phyloP scores from a whole-genome alignment of 345 rosid genomes.

The Combretum micranthum region DNA sequence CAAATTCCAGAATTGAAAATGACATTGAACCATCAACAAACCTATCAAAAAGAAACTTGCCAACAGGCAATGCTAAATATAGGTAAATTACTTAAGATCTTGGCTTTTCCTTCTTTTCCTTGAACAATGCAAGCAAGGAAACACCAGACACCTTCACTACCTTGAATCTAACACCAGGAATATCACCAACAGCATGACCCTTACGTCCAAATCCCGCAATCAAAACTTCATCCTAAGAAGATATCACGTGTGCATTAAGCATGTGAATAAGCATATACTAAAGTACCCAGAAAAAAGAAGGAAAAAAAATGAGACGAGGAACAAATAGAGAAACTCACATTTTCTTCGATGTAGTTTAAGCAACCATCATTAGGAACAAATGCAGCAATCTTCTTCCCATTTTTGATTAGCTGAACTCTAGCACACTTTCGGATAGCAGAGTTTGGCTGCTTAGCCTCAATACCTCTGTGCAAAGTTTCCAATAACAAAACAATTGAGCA shows the following conservation, averaged over 20 bases:
- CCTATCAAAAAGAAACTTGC: conserved; percentile 5
- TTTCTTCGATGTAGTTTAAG: conserved; percentile 90
- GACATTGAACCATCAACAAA: conserved; percentile 5
- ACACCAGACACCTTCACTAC: conserved; percentile 84
- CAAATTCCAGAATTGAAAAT: conserved; percentile 5
- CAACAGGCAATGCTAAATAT: not conserved
- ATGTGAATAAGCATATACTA: not conserved
- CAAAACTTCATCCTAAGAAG: conserved; percentile 63
- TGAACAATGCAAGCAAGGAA: conserved; percentile 69
- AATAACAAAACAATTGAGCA: not conserved
- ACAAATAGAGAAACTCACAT: conserved; percentile 31
- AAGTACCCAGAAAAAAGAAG: not conserved
- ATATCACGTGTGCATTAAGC: not conserved
- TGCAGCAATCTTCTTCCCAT: conserved; percentile 94
- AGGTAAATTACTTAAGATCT: conserved; percentile 37
- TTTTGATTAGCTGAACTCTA: conserved; percentile 87
- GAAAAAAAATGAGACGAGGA: not conserved
- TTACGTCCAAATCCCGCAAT: conserved; percentile 79
- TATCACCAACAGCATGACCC: conserved; percentile 86
- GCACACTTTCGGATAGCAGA: conserved; percentile 98
- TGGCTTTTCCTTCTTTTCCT: conserved; percentile 86
- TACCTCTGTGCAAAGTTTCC: conserved; percentile 47
- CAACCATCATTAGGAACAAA: conserved; percentile 97
- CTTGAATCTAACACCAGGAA: conserved; percentile 87
- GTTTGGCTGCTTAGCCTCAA: conserved; percentile 98